Base-by-base conservation (phyloP, 2,329 filamentous ascomycete species). In the Cytospora mali region DNA sequence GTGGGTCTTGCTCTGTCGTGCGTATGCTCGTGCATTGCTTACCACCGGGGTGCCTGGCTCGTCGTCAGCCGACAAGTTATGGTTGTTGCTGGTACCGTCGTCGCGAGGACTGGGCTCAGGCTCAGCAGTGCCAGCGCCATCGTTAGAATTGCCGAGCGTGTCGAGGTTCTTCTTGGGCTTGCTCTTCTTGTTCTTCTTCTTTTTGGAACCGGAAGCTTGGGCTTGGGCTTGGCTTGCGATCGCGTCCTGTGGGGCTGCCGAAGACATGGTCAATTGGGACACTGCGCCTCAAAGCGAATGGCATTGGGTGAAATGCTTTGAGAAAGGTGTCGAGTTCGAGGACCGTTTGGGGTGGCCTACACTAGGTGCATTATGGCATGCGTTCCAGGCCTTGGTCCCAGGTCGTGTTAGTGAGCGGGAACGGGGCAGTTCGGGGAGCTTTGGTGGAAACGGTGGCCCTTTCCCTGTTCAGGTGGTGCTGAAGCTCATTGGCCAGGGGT, bases 191-290 rank as follows among this genome's bases (percentile, higher is more conserved):
- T 62, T 66, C 49, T 55, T 66, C 61, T 62, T 62, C 55, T 59
- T 62, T 52, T 62, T 62, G 5, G 61, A 57, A 51, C 25, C 48
- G 31, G 58, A 29, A 53, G 51, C 58, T 54, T 60, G 58, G 27
- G 49, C 53, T 56, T 60, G 63, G 27, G 62, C 53, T 58, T 63
- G 55, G 55, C 54, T 57, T 55, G 64, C 28, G 28, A 64, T 58
- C 49, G 64, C 61, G 46, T 66, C 64, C 28, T 63, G 57, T 62
- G 64, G 64, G 49, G 64, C 64, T 49, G 58, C 64, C 58, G 64
- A 62, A 64, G 64, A 66, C 64, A 66, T 66, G 64, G 42, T 65
- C 63, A 63, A 58, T 63, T 65, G 58, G 64, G 54, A 63, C 48
- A 54, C 33, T 56, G 58, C 64, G 64, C 62, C 64, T 61, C 46